Conservation (phyloP, 768 basidiomycete species). For the Calocybe cyanea region DNA sequence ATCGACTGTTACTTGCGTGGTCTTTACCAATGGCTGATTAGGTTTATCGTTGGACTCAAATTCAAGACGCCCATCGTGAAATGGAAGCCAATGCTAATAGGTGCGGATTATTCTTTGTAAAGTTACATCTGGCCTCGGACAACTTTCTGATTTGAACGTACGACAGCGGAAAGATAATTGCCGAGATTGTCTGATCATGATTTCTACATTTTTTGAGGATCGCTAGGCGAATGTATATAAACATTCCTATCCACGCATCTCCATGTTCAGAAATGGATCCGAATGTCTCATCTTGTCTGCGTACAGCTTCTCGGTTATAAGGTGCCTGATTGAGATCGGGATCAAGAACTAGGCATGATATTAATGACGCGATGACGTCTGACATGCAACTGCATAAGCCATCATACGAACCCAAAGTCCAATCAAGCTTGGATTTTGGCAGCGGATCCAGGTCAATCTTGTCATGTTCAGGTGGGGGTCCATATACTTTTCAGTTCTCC, state of each 20-base stretch:
- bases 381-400: not conserved
- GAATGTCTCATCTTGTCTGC: not conserved
- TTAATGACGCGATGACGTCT: not conserved
- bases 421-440: not conserved
- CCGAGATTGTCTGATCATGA: conserved; percentile 30
- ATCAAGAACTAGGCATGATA: not conserved
- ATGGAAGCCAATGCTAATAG: conserved; percentile 71
- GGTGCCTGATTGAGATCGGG: conserved; percentile 2
- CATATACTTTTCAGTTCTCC: not conserved
- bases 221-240: too few species aligned
- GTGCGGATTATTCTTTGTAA: conserved; percentile 20
- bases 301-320: too few species aligned
- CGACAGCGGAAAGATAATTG: conserved; percentile 44
- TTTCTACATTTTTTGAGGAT: not conserved
- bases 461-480: not conserved
- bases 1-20: conserved; percentile 3
- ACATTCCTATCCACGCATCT: too few species aligned
- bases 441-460: not conserved
- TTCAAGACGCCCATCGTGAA: conserved; percentile 76
- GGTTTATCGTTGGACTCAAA: conserved; percentile 80
- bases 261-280: too few species aligned
- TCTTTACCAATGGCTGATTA: conserved; percentile 22
- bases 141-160: conserved; percentile 5
- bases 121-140: not conserved
- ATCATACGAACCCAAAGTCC: not conserved